These are phyloP conservation scores for Pinus albicaulis DNA, from an alignment of 75 land plant genomes.

Conservation along the genomic window DNA sequence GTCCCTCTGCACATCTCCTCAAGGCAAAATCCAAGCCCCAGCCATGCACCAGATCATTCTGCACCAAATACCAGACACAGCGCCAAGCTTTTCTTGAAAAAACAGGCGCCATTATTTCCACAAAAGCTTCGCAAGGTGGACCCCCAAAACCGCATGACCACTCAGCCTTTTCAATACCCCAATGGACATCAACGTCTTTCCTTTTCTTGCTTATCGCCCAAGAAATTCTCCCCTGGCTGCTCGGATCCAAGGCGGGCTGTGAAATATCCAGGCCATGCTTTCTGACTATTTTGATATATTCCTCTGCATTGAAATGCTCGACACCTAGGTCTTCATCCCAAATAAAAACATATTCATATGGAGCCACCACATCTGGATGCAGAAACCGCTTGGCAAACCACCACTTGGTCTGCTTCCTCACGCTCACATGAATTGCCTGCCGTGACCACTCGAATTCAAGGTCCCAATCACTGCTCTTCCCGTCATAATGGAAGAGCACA, in stretches of 20 bases:
- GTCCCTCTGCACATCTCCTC: conserved; percentile 71
- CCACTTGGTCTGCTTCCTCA: conserved; percentile 40
- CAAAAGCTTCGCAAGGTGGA: conserved; percentile 56
- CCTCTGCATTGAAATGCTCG: conserved; percentile 83
- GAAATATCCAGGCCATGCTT: conserved; percentile 36
- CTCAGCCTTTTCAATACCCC: conserved; percentile 15
- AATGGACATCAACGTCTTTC: background rate
- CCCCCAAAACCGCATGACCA: conserved; percentile 18
- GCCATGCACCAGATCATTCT: conserved; percentile 93
- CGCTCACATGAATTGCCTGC: conserved; percentile 35
- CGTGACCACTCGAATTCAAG: conserved; percentile 38
- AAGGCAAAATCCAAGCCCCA: conserved; percentile 92
- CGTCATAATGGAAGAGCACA: conserved; percentile 45
- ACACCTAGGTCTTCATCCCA: conserved; percentile 96
- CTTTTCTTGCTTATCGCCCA: conserved; percentile 15
- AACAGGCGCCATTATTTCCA: conserved; percentile 97
- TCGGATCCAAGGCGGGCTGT: conserved; percentile 32
- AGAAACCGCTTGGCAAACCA: conserved; percentile 78
- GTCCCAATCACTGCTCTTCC: conserved; percentile 37
- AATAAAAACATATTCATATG: conserved; percentile 88
- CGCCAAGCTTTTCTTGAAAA: conserved; percentile 92
- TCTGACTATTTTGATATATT: conserved; percentile 35
- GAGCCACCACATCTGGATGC: conserved; percentile 83
- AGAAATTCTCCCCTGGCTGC: background rate
- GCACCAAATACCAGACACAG: conserved; percentile 86